Conservation (phyloP, 441 rosid genomes). For the Rhodomyrtus psidioides region DNA sequence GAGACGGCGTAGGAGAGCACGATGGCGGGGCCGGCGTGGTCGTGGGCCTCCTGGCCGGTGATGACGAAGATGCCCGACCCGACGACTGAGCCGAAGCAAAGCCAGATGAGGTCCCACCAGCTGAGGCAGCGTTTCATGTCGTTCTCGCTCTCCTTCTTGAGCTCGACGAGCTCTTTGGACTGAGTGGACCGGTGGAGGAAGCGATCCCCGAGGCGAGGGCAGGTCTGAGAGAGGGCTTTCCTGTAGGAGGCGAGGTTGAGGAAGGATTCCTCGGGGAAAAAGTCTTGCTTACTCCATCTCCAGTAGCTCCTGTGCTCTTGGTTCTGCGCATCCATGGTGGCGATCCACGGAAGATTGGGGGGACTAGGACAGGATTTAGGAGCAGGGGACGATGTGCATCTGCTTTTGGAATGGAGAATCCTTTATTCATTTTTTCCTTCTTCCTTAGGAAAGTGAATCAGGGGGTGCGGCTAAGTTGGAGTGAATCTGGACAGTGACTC, state of each 20-base stretch:
- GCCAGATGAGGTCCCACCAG: slow-evolving; percentile 97
- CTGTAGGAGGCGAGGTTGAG: slow-evolving; percentile 40
- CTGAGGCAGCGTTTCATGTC: slow-evolving; percentile 72
- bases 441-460: neutral
- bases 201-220: slow-evolving; percentile 69
- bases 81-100: slow-evolving; percentile 81
- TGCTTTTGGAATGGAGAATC: neutral
- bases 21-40: slow-evolving; percentile 64
- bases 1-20: slow-evolving; percentile 69
- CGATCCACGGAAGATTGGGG: neutral
- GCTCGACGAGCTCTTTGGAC: slow-evolving; percentile 52
- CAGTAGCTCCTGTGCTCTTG: slow-evolving; percentile 41
- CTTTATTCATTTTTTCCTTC: neutral
- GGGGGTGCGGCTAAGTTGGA: neutral
- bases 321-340: neutral
- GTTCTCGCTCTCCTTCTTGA: slow-evolving; percentile 54
- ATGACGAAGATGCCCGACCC: slow-evolving; percentile 90
- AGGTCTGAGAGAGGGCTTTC: slow-evolving; percentile 54
- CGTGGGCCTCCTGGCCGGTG: slow-evolving; percentile 85
- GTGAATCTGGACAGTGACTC: neutral
- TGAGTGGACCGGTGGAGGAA: slow-evolving; percentile 70
- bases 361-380: neutral
- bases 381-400: neutral
- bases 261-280: slow-evolving; percentile 80
- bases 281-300: slow-evolving; percentile 77